Conservation (phyloP, 2,329 filamentous ascomycete genomes). For the Paecilomyces niveus region DNA sequence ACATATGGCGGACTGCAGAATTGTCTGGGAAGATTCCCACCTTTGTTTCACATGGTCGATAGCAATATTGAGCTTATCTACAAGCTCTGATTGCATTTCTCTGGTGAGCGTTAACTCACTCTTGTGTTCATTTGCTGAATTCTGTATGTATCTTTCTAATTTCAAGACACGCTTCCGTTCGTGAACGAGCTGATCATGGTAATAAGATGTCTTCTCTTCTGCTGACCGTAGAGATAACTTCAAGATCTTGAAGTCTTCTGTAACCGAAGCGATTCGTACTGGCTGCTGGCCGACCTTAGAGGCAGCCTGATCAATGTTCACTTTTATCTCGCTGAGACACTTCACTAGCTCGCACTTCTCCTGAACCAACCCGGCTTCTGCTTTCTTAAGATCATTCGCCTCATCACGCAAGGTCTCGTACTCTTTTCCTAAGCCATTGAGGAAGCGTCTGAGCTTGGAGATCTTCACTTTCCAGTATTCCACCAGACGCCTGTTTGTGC, state of each 20-base stretch:
- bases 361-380: slow-evolving; percentile 13
- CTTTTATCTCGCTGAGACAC: slow-evolving; percentile 17
- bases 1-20: slow-evolving; percentile 9
- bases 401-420: slow-evolving; percentile 25
- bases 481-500: slow-evolving; percentile 15
- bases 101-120: slow-evolving; percentile 14
- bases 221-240: slow-evolving; percentile 17
- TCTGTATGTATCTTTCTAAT: slow-evolving; percentile 27
- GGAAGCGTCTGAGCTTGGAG: slow-evolving; percentile 21
- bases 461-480: slow-evolving; percentile 29
- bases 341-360: slow-evolving; percentile 18
- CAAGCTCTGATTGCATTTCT: slow-evolving; percentile 16
- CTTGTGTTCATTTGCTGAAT: slow-evolving; percentile 14
- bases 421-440: slow-evolving; percentile 27
- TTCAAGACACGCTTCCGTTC: slow-evolving; percentile 21
- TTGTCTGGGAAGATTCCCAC: slow-evolving; percentile 8
- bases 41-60: slow-evolving; percentile 10
- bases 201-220: slow-evolving; percentile 11
- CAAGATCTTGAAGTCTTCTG: slow-evolving; percentile 12
- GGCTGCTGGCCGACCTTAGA: slow-evolving; percentile 12
- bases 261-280: slow-evolving; percentile 12
- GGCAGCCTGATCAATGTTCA: slow-evolving; percentile 11
- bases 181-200: slow-evolving; percentile 14
- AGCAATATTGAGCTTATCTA: slow-evolving; percentile 11
- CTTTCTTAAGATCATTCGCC: slow-evolving; percentile 18